Evolutionary conservation across 164 flowering plant genomes (phyloP).

Genomic region (Chimonanthus praecox): DNA sequence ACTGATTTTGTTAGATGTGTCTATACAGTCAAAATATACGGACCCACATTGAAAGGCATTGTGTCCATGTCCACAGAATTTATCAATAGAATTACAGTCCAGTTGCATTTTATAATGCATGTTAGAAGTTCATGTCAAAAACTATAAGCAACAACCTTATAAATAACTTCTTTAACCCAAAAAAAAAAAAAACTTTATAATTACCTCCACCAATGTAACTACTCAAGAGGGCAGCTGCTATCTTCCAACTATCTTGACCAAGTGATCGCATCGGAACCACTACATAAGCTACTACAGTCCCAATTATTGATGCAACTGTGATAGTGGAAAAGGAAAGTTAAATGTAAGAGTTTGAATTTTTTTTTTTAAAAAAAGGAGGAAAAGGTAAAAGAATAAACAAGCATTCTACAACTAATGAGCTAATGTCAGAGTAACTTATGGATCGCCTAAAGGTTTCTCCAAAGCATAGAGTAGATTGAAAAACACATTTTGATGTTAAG

Average conservation of each 20-base stretch:
- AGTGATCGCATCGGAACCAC: constrained; percentile 86
- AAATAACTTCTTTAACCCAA: too few species aligned
- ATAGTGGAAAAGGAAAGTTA: constrained; percentile 1
- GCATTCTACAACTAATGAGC: neutral
- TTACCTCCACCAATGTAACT: constrained; percentile 94
- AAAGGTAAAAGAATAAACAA: neutral
- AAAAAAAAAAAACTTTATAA: neutral
- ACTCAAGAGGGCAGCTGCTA: constrained; percentile 87
- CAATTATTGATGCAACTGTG: constrained; percentile 80
- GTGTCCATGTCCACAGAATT: neutral
- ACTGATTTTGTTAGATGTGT: neutral
- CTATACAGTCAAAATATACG: neutral
- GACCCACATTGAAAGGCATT: neutral
- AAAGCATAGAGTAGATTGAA: neutral
- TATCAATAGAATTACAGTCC: neutral
- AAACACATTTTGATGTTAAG: neutral
- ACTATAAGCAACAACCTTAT: too few species aligned
- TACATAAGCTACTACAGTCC: constrained; percentile 69
- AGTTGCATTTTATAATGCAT: neutral
- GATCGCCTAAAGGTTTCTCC: neutral
- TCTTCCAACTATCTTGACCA: constrained; percentile 86
- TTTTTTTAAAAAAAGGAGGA: too few species aligned
- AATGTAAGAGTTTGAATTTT: neutral
- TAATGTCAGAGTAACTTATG: neutral
- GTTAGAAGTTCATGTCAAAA: neutral